Base-by-base conservation (phyloP, 305 asterid species). In the Fraxinus floribunda region DNA sequence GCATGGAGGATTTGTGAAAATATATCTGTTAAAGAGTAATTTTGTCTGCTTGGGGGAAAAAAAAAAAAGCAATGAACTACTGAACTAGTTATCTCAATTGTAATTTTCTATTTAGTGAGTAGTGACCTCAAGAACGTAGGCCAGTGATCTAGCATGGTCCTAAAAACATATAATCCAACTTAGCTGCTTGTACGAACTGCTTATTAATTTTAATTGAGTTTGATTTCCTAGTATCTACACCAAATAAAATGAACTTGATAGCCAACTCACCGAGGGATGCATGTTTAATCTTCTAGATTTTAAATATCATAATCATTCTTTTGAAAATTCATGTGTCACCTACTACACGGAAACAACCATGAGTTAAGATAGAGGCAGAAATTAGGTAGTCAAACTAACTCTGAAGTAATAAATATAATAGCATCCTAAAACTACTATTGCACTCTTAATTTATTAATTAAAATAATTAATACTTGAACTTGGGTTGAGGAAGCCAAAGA, bases 361-460 rank as follows among this genome's bases (percentile, higher is more conserved):
- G 74, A 26, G 8, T 11, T 24, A 66, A 66, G 32, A 9, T 68
- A 24, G 38, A 68, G 38, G 75, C 38, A 10, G 36, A 68, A 26
- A 13, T 68, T 11, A 15, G 75, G 75, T 29, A 5, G 36, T 68
- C 75, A 68, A 68, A 29, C 38, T 68, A 68, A 68, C 35, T 66
- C 34, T 66, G 74, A 66, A 66, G 18, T 66, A 66, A 11, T 11
- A 66, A 70, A 26, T 26, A 26, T 26, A 66, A 26, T 26, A 66
- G 74, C 74, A 66, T 66, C 35, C 74, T 66, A 66, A 66, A 66
- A 66, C 74, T 70, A 13, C 22, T 15, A 71, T 71, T 32, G 76
- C 44, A 71, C 76, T 13, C 38, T 20, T 32, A 32, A 32, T 71
- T 24, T 71, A 44, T 30, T 71, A 71, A 32, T 30, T 71, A 30